Evolutionary conservation across 129 eudicot genomes (phyloP).

Genomic region (Rutidosis leptorrhynchoides): DNA sequence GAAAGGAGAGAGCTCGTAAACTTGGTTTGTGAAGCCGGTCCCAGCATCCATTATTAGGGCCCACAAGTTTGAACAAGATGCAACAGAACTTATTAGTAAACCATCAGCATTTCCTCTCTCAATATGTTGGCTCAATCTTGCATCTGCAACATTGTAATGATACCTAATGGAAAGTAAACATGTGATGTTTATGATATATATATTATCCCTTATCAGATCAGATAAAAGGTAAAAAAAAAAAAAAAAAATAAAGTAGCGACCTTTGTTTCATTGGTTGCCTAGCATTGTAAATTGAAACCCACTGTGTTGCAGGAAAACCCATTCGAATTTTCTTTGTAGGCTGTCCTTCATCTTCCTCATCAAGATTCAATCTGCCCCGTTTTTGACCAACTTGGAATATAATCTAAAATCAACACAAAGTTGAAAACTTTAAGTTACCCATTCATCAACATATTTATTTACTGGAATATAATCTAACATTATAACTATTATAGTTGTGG

Average conservation of each 20-base stretch:
- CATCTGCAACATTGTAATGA: slow-evolving; percentile 82
- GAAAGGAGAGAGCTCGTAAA: slow-evolving; percentile 64
- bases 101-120: slow-evolving; percentile 76
- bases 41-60: slow-evolving; percentile 93
- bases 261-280: slow-evolving; percentile 81
- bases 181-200: not conserved
- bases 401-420: slow-evolving; percentile 18
- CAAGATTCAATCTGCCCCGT: slow-evolving; percentile 47
- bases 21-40: slow-evolving; percentile 69
- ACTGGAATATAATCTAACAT: too few species aligned
- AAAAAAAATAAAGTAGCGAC: slow-evolving; percentile 19
- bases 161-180: slow-evolving; percentile 38
- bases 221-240: not conserved
- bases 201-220: not conserved
- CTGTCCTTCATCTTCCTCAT: slow-evolving; percentile 68
- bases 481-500: not conserved
- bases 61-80: slow-evolving; percentile 79
- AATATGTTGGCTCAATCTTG: slow-evolving; percentile 69
- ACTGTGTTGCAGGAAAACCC: slow-evolving; percentile 82
- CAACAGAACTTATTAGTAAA: slow-evolving; percentile 61
- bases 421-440: not conserved
- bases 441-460: not conserved
- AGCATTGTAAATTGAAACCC: slow-evolving; percentile 79
- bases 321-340: slow-evolving; percentile 73
- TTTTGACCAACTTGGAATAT: slow-evolving; percentile 45